A percentile compares a stretch with the other conserved stretches of the same genome.
Conservation (phyloP, 306 rosid species). For the Vigna unguiculata region DNA sequence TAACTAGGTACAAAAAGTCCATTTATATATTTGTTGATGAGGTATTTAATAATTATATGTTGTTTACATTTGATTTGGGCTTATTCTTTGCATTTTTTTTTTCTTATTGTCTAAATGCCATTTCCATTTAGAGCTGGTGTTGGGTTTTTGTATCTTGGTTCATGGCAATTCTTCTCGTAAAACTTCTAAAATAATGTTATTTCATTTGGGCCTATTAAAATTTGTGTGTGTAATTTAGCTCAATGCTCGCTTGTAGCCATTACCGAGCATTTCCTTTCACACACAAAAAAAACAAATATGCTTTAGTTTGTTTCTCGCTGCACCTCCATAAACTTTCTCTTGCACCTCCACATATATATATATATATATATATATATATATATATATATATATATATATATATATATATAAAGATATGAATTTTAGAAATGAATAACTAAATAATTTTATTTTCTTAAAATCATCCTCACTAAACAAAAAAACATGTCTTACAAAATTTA, state of each 20-base stretch:
- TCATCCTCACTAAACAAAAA: too few relatives aligned
- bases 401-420: too few relatives aligned
- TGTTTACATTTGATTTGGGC: background rate
- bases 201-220: slow-evolving; percentile 1
- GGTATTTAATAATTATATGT: background rate
- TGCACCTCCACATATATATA: too few relatives aligned
- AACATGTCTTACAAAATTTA: too few relatives aligned
- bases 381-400: too few relatives aligned
- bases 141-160: background rate
- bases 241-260: background rate
- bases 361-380: too few relatives aligned
- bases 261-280: background rate
- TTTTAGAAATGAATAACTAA: background rate
- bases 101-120: background rate
- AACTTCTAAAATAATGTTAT: background rate
- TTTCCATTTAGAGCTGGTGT: slow-evolving; percentile 1
- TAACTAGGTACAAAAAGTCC: background rate
- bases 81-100: background rate
- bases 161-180: background rate
- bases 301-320: too few relatives aligned
- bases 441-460: too few relatives aligned
- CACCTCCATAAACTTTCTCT: too few relatives aligned
- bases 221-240: background rate
- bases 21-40: background rate
- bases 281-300: too few relatives aligned